phyloP scores from a whole-genome alignment of 495 filamentous ascomycete species.

The Lophium mytilinum region DNA sequence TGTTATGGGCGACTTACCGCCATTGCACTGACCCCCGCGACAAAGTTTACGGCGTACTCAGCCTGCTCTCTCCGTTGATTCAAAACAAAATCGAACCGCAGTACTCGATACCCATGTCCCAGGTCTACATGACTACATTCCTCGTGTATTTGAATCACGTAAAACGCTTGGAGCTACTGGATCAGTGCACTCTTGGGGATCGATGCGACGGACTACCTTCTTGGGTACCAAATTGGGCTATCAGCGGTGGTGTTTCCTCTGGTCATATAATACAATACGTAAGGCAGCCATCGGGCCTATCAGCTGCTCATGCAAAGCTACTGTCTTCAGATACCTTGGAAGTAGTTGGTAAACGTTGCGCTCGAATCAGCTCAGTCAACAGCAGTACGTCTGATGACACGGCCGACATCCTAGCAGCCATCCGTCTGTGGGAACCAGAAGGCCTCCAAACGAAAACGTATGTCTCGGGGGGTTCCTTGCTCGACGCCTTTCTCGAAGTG shows the following conservation, averaged over 20 bases:
- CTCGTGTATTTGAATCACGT: not conserved
- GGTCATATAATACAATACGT: too few relatives aligned
- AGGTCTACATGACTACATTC: not conserved
- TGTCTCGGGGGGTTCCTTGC: not conserved
- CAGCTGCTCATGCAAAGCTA: not conserved
- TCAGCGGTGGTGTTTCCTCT: not conserved
- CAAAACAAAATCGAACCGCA: not conserved
- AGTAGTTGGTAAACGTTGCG: not conserved
- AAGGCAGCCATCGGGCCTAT: not conserved
- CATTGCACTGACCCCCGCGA: too few relatives aligned
- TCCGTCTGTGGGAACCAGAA: not conserved
- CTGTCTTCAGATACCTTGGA: not conserved
- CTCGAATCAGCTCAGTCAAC: not conserved
- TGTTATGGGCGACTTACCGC: too few relatives aligned
- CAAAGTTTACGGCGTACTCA: constrained; percentile 1
- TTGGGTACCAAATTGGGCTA: not conserved
- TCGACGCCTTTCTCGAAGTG: constrained; percentile 1
- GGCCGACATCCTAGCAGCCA: not conserved
- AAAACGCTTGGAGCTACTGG: not conserved
- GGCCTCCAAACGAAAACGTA: not conserved
- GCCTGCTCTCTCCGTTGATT: not conserved
- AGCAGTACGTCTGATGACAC: not conserved
- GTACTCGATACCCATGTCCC: not conserved
- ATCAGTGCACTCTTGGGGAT: not conserved
- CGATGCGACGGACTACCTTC: not conserved